Base-by-base conservation (phyloP, 352 stramenopile species). In the Pythium guiyangense region DNA sequence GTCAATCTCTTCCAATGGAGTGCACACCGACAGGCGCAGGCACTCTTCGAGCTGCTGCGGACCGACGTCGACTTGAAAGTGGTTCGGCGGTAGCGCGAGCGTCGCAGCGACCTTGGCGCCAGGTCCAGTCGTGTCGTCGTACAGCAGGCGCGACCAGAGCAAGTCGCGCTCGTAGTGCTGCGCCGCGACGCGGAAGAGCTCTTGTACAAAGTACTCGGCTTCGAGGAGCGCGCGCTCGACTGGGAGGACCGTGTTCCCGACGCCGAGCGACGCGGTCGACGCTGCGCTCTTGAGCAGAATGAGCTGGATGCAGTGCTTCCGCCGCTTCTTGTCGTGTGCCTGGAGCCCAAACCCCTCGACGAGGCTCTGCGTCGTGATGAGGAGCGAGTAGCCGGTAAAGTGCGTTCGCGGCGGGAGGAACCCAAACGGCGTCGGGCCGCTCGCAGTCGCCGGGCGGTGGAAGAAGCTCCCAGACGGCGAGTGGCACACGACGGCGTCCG, bases 111-210 rank as follows among this genome's bases (percentile, higher is more conserved):
- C 71, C 18, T 88, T 71, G 1, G 68, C 67, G 3, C 69, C 73
- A 0, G 79, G 66, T 9, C 77, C 75, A 1, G 73, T 76, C 6
- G 59, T 70, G 50, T 90, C 79, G 27, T 86, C 78, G 60, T 87
- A 89, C 6, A 96, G 64, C 57, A 96, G 57, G 5, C 82, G 82
- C 57, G 86, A 89, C 86, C 86, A 96, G 34, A 96, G 60, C 50
- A 96, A 57, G 54, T 96, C 86, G 37, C 86, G 84, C 51, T 92
- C 80, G 49, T 96, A 96, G 67, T 96, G 83, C 53, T 87, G 73
- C 11, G 70, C 71, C 17, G 86, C 84, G 14, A 88, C 77, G n/a
- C 74, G 73, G 55, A 96, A 88, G 9, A 94, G 62, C 60, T 96
- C 84, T 43, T 77, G 73, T 9, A 84, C 74, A 57, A 92, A 96